These are phyloP conservation scores for Calocera viscosa DNA, from an alignment of 768 basidiomycete species.

Conservation along the genomic window DNA sequence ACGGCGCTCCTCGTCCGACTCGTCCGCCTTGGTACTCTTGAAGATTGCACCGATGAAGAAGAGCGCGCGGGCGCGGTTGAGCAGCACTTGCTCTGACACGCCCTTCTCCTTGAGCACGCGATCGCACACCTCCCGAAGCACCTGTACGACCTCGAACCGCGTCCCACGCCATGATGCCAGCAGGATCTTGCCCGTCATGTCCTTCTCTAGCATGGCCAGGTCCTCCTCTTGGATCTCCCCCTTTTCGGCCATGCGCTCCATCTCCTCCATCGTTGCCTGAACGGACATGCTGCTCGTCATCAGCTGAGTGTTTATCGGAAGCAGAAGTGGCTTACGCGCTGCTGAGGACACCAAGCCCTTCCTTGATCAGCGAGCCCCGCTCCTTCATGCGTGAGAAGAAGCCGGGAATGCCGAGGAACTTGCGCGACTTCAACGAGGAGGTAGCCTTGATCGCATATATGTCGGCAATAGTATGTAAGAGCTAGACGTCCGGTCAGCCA, in stretches of 20 bases:
- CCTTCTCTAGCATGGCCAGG: slow-evolving; percentile 73
- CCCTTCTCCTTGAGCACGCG: slow-evolving; percentile 72
- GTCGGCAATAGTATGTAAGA: slow-evolving; percentile 79
- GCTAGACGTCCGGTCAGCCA: slow-evolving; percentile 30
- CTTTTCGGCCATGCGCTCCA: slow-evolving; percentile 78
- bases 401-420: slow-evolving; percentile 81
- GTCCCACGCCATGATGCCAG: slow-evolving; percentile 97
- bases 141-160: slow-evolving; percentile 84
- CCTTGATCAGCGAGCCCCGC: slow-evolving; percentile 83
- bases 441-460: slow-evolving; percentile 91
- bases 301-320: background rate
- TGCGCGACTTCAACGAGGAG: slow-evolving; percentile 80
- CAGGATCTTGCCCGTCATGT: slow-evolving; percentile 91
- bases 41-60: slow-evolving; percentile 81
- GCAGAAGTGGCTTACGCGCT: slow-evolving; percentile 57
- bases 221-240: slow-evolving; percentile 84
- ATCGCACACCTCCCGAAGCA: slow-evolving; percentile 71
- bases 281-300: slow-evolving; percentile 50
- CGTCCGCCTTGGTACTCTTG: slow-evolving; percentile 72
- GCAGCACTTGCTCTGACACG: slow-evolving; percentile 53
- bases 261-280: slow-evolving; percentile 73
- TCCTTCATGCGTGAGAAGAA: slow-evolving; percentile 93
- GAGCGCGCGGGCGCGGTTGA: slow-evolving; percentile 84
- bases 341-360: slow-evolving; percentile 92
- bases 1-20: slow-evolving; percentile 83